These are phyloP conservation scores for Moelleriella libera DNA, from an alignment of 2,329 filamentous ascomycete species.

Conservation along the genomic window DNA sequence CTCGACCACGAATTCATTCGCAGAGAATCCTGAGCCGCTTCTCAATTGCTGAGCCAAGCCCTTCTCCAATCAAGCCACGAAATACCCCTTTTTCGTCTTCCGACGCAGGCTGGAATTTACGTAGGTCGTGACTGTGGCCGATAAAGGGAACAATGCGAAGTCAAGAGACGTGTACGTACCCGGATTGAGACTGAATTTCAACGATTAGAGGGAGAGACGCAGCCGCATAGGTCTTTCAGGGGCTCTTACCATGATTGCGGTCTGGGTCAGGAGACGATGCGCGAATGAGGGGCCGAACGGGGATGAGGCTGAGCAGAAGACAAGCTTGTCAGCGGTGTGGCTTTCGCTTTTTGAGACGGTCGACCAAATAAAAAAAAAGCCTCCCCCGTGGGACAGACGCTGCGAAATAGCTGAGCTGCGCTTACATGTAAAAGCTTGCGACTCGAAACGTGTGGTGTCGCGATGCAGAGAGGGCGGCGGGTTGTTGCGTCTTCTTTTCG, in stretches of 20 bases:
- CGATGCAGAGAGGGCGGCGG: not conserved
- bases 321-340: not conserved
- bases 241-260: conserved; percentile 25
- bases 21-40: no score
- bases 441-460: not conserved
- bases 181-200: conserved; percentile 46
- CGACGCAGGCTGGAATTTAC: no score
- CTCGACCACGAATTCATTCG: no score
- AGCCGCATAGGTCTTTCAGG: not conserved
- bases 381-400: not conserved
- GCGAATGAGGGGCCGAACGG: not conserved
- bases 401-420: not conserved
- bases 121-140: no score
- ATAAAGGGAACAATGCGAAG: conserved; percentile 5
- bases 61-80: no score
- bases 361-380: not conserved
- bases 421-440: not conserved
- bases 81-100: no score
- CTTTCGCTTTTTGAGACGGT: not conserved
- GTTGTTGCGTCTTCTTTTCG: not conserved
- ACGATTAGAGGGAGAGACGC: not conserved
- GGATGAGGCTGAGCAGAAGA: not conserved
- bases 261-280: conserved; percentile 5
- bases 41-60: no score
- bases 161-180: conserved; percentile 34